Evolutionary conservation across 1,139 yeast genomes (phyloP), one percentile per base, ranked within the genome.

Genomic region (Blastobotrys raffinosifermentans): DNA sequence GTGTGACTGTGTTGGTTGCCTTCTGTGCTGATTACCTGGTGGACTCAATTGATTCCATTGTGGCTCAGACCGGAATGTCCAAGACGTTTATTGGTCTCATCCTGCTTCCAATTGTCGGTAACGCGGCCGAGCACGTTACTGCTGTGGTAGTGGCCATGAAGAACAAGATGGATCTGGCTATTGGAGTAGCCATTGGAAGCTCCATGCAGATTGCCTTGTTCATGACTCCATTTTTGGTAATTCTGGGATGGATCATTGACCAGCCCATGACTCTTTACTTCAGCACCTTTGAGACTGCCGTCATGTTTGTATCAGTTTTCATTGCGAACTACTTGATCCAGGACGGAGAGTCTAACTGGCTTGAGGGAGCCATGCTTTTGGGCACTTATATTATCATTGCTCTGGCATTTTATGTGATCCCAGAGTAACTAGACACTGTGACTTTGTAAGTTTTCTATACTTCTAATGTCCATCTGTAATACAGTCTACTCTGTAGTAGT

Each of bases 101-200:
- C 51, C 77, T 91, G 34, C 80, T 91, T 46, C 98, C 98, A 34
- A 89, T 93, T 47, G 97, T 91, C 20, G 98, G 98, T 41, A 91
- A 91, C 55, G 98, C 98, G 2, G 97, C 98, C 10, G 98, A 91
- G 63, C 98, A 91, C 60, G 97, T 85, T 34, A 91, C 97, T 13
- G 96, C 97, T 2, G 82, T 91, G 33, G 74, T 86, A 46, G 97
- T 91, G 34, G 97, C 98, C 19, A 77, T 80, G 75, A 87, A 87
- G 64, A 86, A 91, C 63, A 91, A 93, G 64, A 91, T 93, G 96
- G 97, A 91, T 60, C 73, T 91, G 48, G 96, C 98, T 8, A 76
- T 93, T 51, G 95, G 96, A 40, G 97, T 91, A 34, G 97, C 98
- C 7, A 80, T 91, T 47, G 98, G 98, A n/a, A 83, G 94, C 3